Evolutionary conservation across 2,329 filamentous ascomycete species (phyloP).

Genomic region (Aotearoamyces nothofagi): DNA sequence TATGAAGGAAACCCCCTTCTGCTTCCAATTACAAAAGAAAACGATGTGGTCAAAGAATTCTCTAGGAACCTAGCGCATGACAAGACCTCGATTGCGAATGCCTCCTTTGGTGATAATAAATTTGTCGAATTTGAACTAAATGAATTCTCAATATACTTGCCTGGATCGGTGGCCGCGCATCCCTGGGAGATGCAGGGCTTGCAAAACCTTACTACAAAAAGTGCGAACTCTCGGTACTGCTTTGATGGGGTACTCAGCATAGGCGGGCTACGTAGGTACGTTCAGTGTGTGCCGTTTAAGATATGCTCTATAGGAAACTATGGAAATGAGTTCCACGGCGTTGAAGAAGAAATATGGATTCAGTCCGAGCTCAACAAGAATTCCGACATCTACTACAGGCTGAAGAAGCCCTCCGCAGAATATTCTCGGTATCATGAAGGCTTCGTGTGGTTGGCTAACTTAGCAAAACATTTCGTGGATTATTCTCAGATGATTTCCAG

Average conservation of each 20-base stretch:
- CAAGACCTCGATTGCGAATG: neutral
- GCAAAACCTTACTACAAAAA: slow-evolving; percentile 30
- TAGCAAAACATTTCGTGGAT: slow-evolving; percentile 59
- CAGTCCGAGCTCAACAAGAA: slow-evolving; percentile 31
- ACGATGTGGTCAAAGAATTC: slow-evolving; percentile 3
- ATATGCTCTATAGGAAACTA: slow-evolving; percentile 54
- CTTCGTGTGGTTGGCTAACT: slow-evolving; percentile 56
- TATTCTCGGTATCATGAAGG: slow-evolving; percentile 47
- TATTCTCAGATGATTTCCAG: slow-evolving; percentile 23
- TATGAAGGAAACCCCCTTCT: slow-evolving; percentile 12
- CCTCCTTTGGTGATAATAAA: slow-evolving; percentile 2
- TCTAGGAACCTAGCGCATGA: slow-evolving; percentile 3
- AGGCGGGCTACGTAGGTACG: slow-evolving; percentile 26
- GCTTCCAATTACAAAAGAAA: slow-evolving; percentile 5
- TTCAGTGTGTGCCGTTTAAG: slow-evolving; percentile 39
- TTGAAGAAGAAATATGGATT: slow-evolving; percentile 46
- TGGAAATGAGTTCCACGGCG: slow-evolving; percentile 29
- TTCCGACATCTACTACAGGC: slow-evolving; percentile 44
- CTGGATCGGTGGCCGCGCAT: slow-evolving; percentile 11
- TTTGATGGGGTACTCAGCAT: slow-evolving; percentile 45
- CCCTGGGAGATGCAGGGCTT: slow-evolving; percentile 37
- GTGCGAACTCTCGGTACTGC: slow-evolving; percentile 25
- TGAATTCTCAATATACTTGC: slow-evolving; percentile 41
- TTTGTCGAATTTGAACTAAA: slow-evolving; percentile 34
- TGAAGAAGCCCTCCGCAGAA: slow-evolving; percentile 37